Evolutionary conservation across 805 yeast genomes (phyloP).

Genomic region (Wickerhamomyces silvicola): DNA sequence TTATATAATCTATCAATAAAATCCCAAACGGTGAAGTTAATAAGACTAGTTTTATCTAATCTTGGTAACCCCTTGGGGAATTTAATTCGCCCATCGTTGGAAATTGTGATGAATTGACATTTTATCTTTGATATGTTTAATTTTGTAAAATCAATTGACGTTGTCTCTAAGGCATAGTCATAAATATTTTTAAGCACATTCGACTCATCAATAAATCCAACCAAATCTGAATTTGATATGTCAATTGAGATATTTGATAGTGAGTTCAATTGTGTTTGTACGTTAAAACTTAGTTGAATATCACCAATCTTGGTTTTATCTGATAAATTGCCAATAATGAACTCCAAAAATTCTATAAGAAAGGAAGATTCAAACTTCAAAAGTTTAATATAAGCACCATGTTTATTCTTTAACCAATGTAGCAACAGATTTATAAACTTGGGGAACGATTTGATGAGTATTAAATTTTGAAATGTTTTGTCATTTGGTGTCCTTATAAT

Average conservation of each 20-base stretch:
- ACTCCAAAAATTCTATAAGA: conserved; percentile 22
- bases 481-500: not conserved
- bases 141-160: conserved; percentile 24
- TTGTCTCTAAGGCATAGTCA: conserved; percentile 20
- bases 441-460: conserved; percentile 9
- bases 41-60: conserved; percentile 12
- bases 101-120: conserved; percentile 15
- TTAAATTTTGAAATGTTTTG: conserved; percentile 8
- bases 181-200: conserved; percentile 12
- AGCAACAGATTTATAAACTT: conserved; percentile 15
- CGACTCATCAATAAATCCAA: conserved; percentile 10
- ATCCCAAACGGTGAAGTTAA: conserved; percentile 22
- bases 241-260: conserved; percentile 22
- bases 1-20: conserved; percentile 12
- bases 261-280: conserved; percentile 17
- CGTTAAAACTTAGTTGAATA: conserved; percentile 21
- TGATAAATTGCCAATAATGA: conserved; percentile 11
- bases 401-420: conserved; percentile 24
- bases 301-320: conserved; percentile 20
- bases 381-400: conserved; percentile 21
- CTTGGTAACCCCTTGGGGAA: conserved; percentile 18
- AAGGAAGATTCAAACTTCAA: conserved; percentile 18
- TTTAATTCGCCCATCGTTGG: conserved; percentile 16
- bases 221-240: conserved; percentile 20
- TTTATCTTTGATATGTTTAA: conserved; percentile 14